Evolutionary conservation across 2,329 filamentous ascomycete species (phyloP).

Genomic region (Phoma herbarum): DNA sequence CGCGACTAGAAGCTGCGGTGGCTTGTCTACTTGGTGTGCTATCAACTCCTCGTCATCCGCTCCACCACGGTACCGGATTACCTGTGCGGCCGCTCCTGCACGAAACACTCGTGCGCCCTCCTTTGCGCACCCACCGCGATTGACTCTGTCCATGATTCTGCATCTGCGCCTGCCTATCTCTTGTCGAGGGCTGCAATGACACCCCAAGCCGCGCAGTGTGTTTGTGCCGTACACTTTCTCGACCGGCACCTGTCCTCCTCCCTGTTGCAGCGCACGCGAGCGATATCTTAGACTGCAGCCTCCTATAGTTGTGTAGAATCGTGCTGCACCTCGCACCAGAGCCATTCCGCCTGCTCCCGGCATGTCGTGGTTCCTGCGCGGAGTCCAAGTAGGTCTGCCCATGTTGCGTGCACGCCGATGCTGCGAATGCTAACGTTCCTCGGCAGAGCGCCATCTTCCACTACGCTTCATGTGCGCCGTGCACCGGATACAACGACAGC

Average conservation of each 20-base stretch:
- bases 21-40: slow-evolving; percentile 4
- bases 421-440: slow-evolving; percentile 1
- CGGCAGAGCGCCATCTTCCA: slow-evolving; percentile 77
- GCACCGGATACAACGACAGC: slow-evolving; percentile 73
- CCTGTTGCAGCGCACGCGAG: slow-evolving; percentile 10
- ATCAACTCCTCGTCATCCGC: slow-evolving; percentile 4
- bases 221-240: slow-evolving; percentile 11
- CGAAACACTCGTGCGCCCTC: slow-evolving; percentile 23
- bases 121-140: slow-evolving; percentile 14
- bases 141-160: slow-evolving; percentile 34
- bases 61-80: slow-evolving; percentile 16
- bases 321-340: not conserved
- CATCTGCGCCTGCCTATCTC: slow-evolving; percentile 54
- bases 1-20: slow-evolving; percentile 16
- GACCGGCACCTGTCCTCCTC: slow-evolving; percentile 6
- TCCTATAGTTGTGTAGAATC: not conserved
- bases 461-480: slow-evolving; percentile 79
- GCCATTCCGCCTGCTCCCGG: slow-evolving; percentile 5
- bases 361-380: slow-evolving; percentile 55
- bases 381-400: slow-evolving; percentile 57
- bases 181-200: slow-evolving; percentile 48
- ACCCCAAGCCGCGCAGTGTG: slow-evolving; percentile 15
- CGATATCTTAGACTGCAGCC: slow-evolving; percentile 1
- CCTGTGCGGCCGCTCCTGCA: slow-evolving; percentile 16
- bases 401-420: not conserved